Evolutionary conservation across 176 grass and related monocot species (phyloP), one percentile per base, ranked within the genome.

Genomic region (Oryza rufipogon): DNA sequence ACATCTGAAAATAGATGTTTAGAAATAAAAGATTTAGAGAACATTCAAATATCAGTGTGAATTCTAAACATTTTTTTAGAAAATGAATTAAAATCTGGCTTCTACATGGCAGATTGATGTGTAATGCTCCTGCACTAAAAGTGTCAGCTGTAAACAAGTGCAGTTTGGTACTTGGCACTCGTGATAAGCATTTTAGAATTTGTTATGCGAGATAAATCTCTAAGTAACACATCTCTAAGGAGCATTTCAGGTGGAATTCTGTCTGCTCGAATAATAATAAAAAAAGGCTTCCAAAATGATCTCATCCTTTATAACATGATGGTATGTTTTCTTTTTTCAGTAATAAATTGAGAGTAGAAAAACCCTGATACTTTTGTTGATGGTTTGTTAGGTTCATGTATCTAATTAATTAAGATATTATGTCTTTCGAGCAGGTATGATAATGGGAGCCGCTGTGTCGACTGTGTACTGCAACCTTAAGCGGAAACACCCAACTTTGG

Each of bases 391-490:
- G 30, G 15, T 15, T 60, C 19, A 1, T 75, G 11, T 41, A 58
- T 41, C 17, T 41, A 38, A 73, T 16, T 70, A 46, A 70, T 41
- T 41, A 41, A 41, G 34, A 69, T 67, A 66, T 15, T 64, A 16
- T 58, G 20, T 66, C 7, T 70, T 79, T 85, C 46, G 20, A 41
- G 3, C 83, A 88, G 93, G 96, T 87, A 93, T 93, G 95, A 91
- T 97, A 78, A 98, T 91, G 77, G 91, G 96, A 2, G 85, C 87
- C 3, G 86, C 93, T 12, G 83, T 69, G 9, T 93, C 93, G 4
- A 90, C 96, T 0, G 96, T 98, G 4, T 93, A 92, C 81, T 98
- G 85, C 83, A 98, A 98, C 26, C 82, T 98, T 15, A 88, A 89
- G 83, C 64, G 90, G 73, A 93, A 77, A 26, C 93, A 98, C 81